Base-by-base conservation (phyloP, 1,284 basidiomycete species). In the Gymnopus androsaceus region DNA sequence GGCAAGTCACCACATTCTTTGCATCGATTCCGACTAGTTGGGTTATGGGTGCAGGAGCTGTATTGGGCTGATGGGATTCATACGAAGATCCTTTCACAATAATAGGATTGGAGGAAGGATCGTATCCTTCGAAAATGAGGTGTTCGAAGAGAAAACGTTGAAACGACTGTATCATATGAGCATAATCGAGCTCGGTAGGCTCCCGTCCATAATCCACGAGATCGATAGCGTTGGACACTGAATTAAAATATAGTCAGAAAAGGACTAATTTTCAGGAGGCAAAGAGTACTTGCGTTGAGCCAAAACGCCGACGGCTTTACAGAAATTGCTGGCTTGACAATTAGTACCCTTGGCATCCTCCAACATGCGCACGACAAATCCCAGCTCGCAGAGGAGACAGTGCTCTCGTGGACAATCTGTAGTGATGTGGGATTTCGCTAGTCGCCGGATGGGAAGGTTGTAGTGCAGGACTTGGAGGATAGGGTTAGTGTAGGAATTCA, bases 321-420 rank as follows among this genome's bases (percentile, higher is more conserved):
- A 95, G 65, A 98, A 98, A 72, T 99, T 99, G 68, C 89, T 94
- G 4, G 95, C 88, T 69, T 98, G 97, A 67, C 96, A 98, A 66
- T 99, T 98, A 17, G 84, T 93, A 1, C 96, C 97, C 49, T 80
- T 81, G 0, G 96, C 97, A 66, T 98, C 95, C 69, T 96, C 92
- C 25, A 99, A 80, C 95, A 98, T 99, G 33, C 94, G 84, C 61
- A 90, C 90, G 33, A 97, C 83, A 70, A 99, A 99, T 2, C 97
- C 97, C 9, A 97, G 80, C 72, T 99, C 97, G 68, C 97, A 99
- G 1, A 98, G 75, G 9, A 99, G 76, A 69, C 97, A 99, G 68
- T 96, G 88, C 64, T 98, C 95, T 59, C 88, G 83, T 21, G 82
- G 81, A 68, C 96, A 99, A 55, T 90, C 84, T 2, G 88, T 89